phyloP scores from a whole-genome alignment of 805 yeast species.

The Komagataella populi region DNA sequence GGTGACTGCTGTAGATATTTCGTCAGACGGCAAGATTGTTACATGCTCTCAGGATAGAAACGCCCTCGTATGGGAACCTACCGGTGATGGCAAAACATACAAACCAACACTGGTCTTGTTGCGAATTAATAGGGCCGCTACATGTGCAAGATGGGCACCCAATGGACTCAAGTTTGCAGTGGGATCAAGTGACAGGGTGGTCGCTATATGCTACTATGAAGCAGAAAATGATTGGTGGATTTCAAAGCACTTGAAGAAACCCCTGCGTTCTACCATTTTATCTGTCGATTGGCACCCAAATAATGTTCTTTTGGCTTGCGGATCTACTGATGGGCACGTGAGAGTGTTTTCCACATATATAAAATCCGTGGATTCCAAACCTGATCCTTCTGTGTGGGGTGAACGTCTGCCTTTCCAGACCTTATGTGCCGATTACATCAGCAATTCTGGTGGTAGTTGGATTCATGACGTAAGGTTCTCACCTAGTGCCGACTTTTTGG shows the following conservation, averaged over 20 bases:
- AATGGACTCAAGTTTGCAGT: slow-evolving; percentile 93
- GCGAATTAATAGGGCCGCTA: slow-evolving; percentile 92
- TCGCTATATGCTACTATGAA: slow-evolving; percentile 94
- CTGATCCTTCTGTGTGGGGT: slow-evolving; percentile 82
- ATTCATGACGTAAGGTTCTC: slow-evolving; percentile 83
- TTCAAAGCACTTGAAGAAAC: slow-evolving; percentile 91
- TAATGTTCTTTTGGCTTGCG: slow-evolving; percentile 74
- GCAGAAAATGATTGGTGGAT: slow-evolving; percentile 99
- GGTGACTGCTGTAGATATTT: slow-evolving; percentile 89
- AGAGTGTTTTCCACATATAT: slow-evolving; percentile 81
- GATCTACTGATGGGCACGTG: slow-evolving; percentile 89
- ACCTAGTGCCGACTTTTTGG: slow-evolving; percentile 66
- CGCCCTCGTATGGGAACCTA: slow-evolving; percentile 90
- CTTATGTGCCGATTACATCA: slow-evolving; percentile 64
- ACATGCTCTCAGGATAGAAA: slow-evolving; percentile 97
- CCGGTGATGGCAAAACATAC: slow-evolving; percentile 37
- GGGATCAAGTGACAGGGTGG: slow-evolving; percentile 87
- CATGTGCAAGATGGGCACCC: slow-evolving; percentile 91
- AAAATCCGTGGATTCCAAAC: slow-evolving; percentile 79
- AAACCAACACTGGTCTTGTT: slow-evolving; percentile 87
- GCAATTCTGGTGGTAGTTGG: slow-evolving; percentile 69
- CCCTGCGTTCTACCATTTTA: slow-evolving; percentile 78
- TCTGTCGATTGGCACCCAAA: slow-evolving; percentile 90
- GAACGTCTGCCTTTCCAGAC: slow-evolving; percentile 91
- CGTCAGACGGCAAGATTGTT: slow-evolving; percentile 78